Base-by-base conservation (phyloP, 768 basidiomycete genomes). In the Mycena olivaceomarginata region DNA sequence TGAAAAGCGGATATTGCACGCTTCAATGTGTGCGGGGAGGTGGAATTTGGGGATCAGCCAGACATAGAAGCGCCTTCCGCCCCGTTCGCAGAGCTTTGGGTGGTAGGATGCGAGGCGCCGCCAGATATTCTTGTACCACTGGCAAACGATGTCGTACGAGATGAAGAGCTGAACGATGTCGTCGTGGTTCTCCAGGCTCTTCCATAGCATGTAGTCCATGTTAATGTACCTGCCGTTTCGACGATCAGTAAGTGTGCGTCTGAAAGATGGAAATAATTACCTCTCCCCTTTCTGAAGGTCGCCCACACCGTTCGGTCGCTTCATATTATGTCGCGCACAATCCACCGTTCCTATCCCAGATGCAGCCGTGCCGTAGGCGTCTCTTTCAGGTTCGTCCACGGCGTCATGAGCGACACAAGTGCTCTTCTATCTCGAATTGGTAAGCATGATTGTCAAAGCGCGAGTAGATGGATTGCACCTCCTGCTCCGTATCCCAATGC, bases 11-110 rank as follows among this genome's bases (percentile, higher is more conserved):
- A 63, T 51, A 20, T 76, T 79, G 67, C 82, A 83, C 15, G 69
- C 67, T 18, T 74, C 71, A 20, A 67, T 72, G 67, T 82, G 84
- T 0, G 83, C 83, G n/a, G 0, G 80, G 78, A 83, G 62, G 57
- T 85, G 83, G 57, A 82, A 84, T 48, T 83, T 84, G 0, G 84
- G 84, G 53, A 85, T 72, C 4, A 84, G 72, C 57, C 78, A 76
- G 1, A 41, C 56, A n/a, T 81, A 51, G 7, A 8, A 11, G 41
- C 16, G 51, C 10, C 53, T 12, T 4, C 20, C 45, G 7, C n/a
- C 57, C 72, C 40, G 31, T 2, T 62, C 31, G 1, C 70, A 25
- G 8, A 80, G 39, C 37, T 74, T 40, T 7, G 72, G 51, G 0
- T 76, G 70, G 56, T 79, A 81, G 0, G 71, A 62, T n/a, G 48